Conservation (phyloP, 257 asterid species). For the Nicotiana undulata region DNA sequence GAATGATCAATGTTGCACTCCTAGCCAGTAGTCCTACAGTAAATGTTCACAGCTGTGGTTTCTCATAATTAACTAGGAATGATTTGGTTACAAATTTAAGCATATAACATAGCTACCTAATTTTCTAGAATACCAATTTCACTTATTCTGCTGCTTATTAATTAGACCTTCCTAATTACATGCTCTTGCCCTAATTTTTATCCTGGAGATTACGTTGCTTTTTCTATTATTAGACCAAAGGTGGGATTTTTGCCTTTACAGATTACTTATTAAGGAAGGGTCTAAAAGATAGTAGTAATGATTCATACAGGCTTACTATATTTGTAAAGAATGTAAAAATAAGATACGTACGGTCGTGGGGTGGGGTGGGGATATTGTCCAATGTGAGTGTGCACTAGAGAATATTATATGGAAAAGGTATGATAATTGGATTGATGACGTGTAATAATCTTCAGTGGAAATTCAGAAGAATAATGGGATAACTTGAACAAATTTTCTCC, state of each 20-base stretch:
- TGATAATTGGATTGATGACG: background rate
- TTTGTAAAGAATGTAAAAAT: background rate
- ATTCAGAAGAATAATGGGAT: constrained; percentile 4
- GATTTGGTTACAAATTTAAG: background rate
- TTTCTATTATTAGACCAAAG: background rate
- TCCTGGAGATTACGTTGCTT: background rate
- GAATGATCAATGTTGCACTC: constrained; percentile 20
- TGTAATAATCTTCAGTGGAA: background rate
- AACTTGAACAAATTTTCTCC: constrained; percentile 1
- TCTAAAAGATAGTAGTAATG: background rate
- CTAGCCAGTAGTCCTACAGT: constrained; percentile 4
- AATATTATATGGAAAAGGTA: background rate
- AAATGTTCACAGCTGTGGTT: constrained; percentile 8
- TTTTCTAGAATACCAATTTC: background rate
- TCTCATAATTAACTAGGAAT: constrained; percentile 14
- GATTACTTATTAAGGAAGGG: background rate
- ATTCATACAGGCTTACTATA: background rate
- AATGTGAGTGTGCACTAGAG: background rate
- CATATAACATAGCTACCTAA: constrained; percentile 14
- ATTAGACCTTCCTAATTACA: background rate
- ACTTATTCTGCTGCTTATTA: background rate
- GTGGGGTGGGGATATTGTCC: background rate
- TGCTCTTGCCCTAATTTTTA: background rate
- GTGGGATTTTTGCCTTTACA: background rate
- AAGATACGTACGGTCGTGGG: background rate